Conservation (phyloP, 306 rosid species). For the Quercus rubra region DNA sequence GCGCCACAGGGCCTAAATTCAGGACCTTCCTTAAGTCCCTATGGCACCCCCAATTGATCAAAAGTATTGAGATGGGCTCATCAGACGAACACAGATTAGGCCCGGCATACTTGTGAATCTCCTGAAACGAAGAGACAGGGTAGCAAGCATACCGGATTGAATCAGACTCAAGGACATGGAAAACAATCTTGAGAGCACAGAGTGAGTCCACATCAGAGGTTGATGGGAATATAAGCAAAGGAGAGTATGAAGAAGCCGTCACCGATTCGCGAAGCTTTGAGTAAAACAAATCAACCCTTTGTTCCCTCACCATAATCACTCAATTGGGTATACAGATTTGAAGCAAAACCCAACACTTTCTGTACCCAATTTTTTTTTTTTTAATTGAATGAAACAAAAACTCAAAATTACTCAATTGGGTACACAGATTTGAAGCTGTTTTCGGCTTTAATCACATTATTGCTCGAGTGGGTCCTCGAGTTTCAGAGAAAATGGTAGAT, state of each 20-base stretch:
- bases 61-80: constrained; percentile 43
- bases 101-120: constrained; percentile 56
- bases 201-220: constrained; percentile 91
- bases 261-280: constrained; percentile 57
- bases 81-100: constrained; percentile 38
- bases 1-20: constrained; percentile 42
- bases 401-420: too few species aligned
- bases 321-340: constrained; percentile 19
- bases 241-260: constrained; percentile 43
- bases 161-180: constrained; percentile 80
- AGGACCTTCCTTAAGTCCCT: constrained; percentile 53
- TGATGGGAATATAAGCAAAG: constrained; percentile 80
- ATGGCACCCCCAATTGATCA: constrained; percentile 91
- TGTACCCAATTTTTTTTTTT: background rate
- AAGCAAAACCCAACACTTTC: background rate
- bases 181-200: constrained; percentile 70
- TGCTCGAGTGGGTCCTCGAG: too few species aligned
- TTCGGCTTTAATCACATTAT: too few species aligned
- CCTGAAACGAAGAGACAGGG: constrained; percentile 81
- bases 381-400: too few species aligned
- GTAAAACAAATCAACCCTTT: constrained; percentile 65
- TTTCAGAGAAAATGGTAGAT: too few species aligned
- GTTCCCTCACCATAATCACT: constrained; percentile 67
- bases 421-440: too few species aligned
- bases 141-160: constrained; percentile 72